phyloP scores from a whole-genome alignment of 2,329 filamentous ascomycete species.

The Botryotinia calthae region DNA sequence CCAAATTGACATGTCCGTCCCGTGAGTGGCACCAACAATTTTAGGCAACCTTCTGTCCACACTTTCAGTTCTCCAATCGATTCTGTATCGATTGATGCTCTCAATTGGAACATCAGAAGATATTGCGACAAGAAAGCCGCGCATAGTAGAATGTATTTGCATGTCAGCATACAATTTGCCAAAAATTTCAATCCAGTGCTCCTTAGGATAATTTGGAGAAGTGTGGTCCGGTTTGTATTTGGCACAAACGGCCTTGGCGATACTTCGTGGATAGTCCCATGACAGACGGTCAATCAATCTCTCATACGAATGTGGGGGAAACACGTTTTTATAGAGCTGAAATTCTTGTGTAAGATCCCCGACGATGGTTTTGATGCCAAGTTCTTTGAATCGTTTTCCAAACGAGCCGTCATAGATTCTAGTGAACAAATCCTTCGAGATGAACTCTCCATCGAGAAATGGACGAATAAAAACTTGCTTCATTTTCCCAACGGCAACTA shows the following conservation, averaged over 20 bases:
- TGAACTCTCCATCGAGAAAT: conserved; percentile 24
- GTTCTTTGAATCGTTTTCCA: conserved; percentile 22
- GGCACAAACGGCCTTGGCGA: conserved; percentile 17
- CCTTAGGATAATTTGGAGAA: neutral
- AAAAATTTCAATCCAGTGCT: conserved; percentile 25
- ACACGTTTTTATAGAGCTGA: conserved; percentile 24
- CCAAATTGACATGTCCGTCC: conserved; percentile 27
- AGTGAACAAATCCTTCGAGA: conserved; percentile 23
- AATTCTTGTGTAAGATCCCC: conserved; percentile 29
- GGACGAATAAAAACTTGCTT: conserved; percentile 27
- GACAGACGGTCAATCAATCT: conserved; percentile 23
- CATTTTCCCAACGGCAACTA: conserved; percentile 21
- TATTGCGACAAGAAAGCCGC: conserved; percentile 24
- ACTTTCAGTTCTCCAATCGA: conserved; percentile 26
- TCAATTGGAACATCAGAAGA: conserved; percentile 14
- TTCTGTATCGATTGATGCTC: conserved; percentile 25
- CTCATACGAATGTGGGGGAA: conserved; percentile 24
- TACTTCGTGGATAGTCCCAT: conserved; percentile 28
- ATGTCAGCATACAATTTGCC: conserved; percentile 26
- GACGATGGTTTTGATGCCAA: conserved; percentile 25
- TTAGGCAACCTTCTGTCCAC: conserved; percentile 23
- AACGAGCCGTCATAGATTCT: conserved; percentile 23
- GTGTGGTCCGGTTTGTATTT: conserved; percentile 9
- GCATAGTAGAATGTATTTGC: conserved; percentile 28
- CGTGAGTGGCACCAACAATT: conserved; percentile 24